Base-by-base conservation (phyloP, 257 asterid species). In the Penstemon newberryi region DNA sequence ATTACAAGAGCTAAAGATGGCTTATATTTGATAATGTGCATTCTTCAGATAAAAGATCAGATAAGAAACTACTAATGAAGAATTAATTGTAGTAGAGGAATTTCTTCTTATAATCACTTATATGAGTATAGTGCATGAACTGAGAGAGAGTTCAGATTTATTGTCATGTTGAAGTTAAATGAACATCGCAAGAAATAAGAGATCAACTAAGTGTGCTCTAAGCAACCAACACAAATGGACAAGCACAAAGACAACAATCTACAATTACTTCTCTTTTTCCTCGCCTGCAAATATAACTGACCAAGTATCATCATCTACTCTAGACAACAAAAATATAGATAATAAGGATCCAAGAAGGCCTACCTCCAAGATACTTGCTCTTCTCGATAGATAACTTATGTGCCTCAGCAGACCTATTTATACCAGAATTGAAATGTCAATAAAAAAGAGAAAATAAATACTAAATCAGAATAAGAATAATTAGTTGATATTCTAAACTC, bases 301-400 rank as follows among this genome's bases (percentile, higher is more conserved):
- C 6, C 8, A 1, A 8, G 38, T 38, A 37, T 73, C 45, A 19
- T 65, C 36, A 18, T n/a, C 54, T 56, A 43, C 15, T 5, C 38
- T 43, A 38, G 47, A 6, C 12, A 58, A 46, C 44, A 8, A 56
- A 8, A 42, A 25, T 38, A 4, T 8, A 59, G 25, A 11, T 3
- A 13, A 12, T 0, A 5, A 40, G 13, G 52, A 69, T 8, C 52
- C 9, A 47, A 51, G 54, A 54, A n/a, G 42, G 64, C 86, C 12
- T 62, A 90, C 99, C 97, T 89, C 99, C 99, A 74, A 94, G 97
- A 75, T 94, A 94, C 79, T 94, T 94, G 83, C 97, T 91, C 85
- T 89, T 94, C 90, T 94, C 99, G 13, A 94, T 94, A n/a, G 96
- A 91, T 65, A 94, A 79, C 87, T 94, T 94, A 66, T 91, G 87